Conservation (phyloP, 179 eudicot species). For the Drosera spatulata region DNA sequence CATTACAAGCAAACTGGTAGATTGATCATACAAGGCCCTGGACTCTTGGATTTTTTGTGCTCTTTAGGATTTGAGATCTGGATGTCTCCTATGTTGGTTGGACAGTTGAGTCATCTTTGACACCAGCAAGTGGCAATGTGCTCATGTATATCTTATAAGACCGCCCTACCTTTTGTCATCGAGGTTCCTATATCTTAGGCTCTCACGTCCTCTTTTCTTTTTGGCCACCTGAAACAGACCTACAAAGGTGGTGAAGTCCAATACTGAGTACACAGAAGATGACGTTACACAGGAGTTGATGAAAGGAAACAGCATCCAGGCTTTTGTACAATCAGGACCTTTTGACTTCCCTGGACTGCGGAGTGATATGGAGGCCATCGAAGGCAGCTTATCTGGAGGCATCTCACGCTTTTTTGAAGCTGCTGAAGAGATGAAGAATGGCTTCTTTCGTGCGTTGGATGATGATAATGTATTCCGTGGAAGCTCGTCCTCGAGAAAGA, state of each 20-base stretch:
- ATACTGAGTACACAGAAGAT: slow-evolving; percentile 82
- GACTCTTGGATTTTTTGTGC: no score
- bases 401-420: slow-evolving; percentile 59
- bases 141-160: no score
- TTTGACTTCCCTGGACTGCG: slow-evolving; percentile 72
- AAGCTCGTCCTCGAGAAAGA: slow-evolving; percentile 25
- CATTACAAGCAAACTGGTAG: no score
- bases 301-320: slow-evolving; percentile 28
- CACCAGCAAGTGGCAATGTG: no score
- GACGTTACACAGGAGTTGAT: slow-evolving; percentile 62
- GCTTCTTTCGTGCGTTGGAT: slow-evolving; percentile 34
- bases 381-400: slow-evolving; percentile 48
- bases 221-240: slow-evolving; percentile 35
- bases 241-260: slow-evolving; percentile 67
- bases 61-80: no score
- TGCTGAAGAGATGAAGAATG: slow-evolving; percentile 65
- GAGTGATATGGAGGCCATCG: slow-evolving; percentile 62
- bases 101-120: no score
- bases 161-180: no score
- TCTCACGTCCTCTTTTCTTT: background rate
- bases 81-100: no score
- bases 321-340: slow-evolving; percentile 25
- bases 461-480: slow-evolving; percentile 27
- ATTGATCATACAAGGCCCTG: no score
- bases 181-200: no score